A percentile compares a stretch with the other conserved stretches of the same genome.
Evolutionary conservation across 352 stramenopile genomes (phyloP).

Genomic region (Phytophthora rubi): DNA sequence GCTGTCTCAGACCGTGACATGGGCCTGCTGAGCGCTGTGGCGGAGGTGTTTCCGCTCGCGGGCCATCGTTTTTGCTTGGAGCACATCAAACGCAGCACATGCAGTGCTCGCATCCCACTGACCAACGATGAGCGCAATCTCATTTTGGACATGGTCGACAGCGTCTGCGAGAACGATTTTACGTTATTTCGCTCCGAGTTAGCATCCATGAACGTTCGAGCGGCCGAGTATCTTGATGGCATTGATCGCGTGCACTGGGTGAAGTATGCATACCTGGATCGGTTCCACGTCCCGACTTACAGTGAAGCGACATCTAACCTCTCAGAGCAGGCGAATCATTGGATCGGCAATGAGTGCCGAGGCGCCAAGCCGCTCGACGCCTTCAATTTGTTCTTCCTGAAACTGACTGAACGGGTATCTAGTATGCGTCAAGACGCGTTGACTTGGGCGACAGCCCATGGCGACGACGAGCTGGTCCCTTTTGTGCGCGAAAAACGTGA

Average conservation of each 20-base stretch:
- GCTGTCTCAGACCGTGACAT: slow-evolving; percentile 7
- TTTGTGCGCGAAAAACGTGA: not conserved
- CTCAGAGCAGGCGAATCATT: not conserved
- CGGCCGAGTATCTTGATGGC: not conserved
- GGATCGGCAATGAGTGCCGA: not conserved
- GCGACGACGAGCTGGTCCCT: not conserved
- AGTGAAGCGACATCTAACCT: not conserved
- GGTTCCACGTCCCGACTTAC: not conserved
- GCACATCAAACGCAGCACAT: slow-evolving; percentile 14
- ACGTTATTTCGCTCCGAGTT: not conserved
- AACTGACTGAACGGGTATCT: not conserved
- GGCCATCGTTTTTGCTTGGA: slow-evolving; percentile 13
- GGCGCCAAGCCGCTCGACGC: not conserved
- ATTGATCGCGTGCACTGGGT: not conserved
- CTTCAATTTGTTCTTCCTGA: not conserved
- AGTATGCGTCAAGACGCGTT: not conserved
- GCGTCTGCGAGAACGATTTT: not conserved
- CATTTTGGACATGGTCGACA: not conserved
- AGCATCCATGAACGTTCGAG: not conserved
- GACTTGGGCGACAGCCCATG: not conserved
- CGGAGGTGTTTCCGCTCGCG: not conserved
- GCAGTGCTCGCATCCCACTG: not conserved
- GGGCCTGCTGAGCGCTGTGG: not conserved
- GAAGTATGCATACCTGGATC: not conserved
- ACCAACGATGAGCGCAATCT: not conserved